Base-by-base conservation (phyloP, 2,329 filamentous ascomycete genomes). In the Alternaria viburni region DNA sequence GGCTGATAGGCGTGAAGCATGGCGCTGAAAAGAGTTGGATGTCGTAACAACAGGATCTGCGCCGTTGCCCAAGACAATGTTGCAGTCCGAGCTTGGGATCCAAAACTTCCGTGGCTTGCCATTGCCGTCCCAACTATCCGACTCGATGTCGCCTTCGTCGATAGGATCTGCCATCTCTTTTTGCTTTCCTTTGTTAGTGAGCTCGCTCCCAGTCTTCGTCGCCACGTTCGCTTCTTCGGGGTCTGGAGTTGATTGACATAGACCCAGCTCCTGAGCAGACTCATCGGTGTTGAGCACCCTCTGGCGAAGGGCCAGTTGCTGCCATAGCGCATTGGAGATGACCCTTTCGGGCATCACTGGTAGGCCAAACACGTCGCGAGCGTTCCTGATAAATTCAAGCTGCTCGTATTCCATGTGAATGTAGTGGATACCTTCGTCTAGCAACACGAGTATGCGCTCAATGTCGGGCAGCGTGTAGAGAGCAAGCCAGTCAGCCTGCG, bases 361-460 rank as follows among this genome's bases (percentile, higher is more conserved):
- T 3, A 87, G 74, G 5, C 86, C 86, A 51, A 88, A 81, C 13
- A 84, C 76, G 68, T 88, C 86, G 47, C 82, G 81, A 21, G 85
- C 80, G 54, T 73, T 77, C 11, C 82, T 81, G 58, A 88, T 87
- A 67, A 83, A 85, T 64, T 88, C 85, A 9, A 88, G 74, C 63
- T 87, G 85, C 67, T 88, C 86, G 63, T 87, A 88, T 36, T 86
- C 83, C 68, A 88, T 81, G 71, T 88, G 86, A 4, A 87, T 81
- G 74, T 88, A 88, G 69, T 88, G 86, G 9, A 88, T 87, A 1
- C 86, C 86, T 74, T 87, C 85, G 61, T 88, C 86, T 5, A 88
- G 76, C 3, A 88, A 76, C 0, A 87, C 85, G 8, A 87, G 75
- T 6, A 88, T 76, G 10, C 86, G 85, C 67, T 86, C 85, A 46